Conservation (phyloP, 768 basidiomycete genomes). For the Gymnopilus junonius region DNA sequence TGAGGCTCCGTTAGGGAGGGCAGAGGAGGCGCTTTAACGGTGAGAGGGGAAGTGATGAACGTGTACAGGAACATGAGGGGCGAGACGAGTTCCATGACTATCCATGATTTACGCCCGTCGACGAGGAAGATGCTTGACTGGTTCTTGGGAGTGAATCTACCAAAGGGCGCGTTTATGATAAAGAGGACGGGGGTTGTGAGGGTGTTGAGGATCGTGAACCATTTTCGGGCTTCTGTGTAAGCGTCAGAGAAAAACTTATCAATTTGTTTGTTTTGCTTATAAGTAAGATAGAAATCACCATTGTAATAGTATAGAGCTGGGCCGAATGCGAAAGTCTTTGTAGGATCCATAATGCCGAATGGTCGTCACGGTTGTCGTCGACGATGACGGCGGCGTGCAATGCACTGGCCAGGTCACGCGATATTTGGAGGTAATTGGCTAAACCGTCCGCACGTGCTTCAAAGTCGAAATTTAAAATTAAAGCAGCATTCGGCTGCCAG, state of each 20-base stretch:
- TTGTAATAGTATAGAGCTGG: background rate
- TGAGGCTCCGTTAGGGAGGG: slow-evolving; percentile 43
- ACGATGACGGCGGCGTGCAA: background rate
- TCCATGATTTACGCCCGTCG: slow-evolving; percentile 72
- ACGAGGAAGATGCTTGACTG: slow-evolving; percentile 51
- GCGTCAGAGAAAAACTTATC: background rate
- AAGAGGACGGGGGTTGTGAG: slow-evolving; percentile 43
- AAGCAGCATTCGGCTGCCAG: too few relatives aligned
- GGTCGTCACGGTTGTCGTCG: background rate
- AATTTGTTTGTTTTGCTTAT: background rate
- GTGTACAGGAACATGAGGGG: slow-evolving; percentile 58
- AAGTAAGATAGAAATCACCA: background rate
- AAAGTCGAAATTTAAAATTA: too few relatives aligned
- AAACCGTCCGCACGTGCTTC: background rate
- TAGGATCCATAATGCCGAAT: background rate
- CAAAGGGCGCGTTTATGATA: slow-evolving; percentile 78
- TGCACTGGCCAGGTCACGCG: background rate
- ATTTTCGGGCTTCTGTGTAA: slow-evolving; percentile 38
- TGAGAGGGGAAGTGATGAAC: slow-evolving; percentile 53
- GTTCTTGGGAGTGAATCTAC: slow-evolving; percentile 64
- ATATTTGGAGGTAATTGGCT: background rate
- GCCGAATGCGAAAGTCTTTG: background rate
- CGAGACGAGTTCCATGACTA: slow-evolving; percentile 74
- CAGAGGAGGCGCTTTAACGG: slow-evolving; percentile 34
- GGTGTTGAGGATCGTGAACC: slow-evolving; percentile 47